A percentile compares a stretch with the other conserved stretches of the same genome.
phyloP scores from a whole-genome alignment of 306 rosid species.

The Quercus rubra region DNA sequence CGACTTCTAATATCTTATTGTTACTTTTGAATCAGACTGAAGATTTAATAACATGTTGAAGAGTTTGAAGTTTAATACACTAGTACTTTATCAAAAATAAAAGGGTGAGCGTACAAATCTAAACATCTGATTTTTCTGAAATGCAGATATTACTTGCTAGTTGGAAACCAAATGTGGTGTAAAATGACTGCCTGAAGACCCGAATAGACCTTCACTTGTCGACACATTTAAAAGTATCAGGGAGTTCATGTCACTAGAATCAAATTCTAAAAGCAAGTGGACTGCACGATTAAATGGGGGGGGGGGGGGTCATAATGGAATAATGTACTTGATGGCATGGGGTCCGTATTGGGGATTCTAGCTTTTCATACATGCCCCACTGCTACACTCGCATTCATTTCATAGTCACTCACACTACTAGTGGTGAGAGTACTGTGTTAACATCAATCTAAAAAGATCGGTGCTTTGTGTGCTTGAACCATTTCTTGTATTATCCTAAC shows the following conservation, averaged over 20 bases:
- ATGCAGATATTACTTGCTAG: background rate
- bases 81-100: background rate
- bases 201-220: constrained; percentile 29
- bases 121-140: background rate
- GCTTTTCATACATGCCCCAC: constrained; percentile 47
- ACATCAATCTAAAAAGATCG: constrained; percentile 8
- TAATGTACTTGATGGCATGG: constrained; percentile 27
- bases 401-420: constrained; percentile 2
- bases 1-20: constrained; percentile 20
- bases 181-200: constrained; percentile 32
- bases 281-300: constrained; percentile 22
- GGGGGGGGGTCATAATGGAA: constrained; percentile 23
- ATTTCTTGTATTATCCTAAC: constrained; percentile 1
- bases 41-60: background rate
- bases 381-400: background rate
- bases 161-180: constrained; percentile 37
- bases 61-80: background rate
- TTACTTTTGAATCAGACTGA: constrained; percentile 16
- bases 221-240: constrained; percentile 10
- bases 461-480: constrained; percentile 7
- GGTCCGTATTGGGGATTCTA: background rate
- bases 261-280: constrained; percentile 38
- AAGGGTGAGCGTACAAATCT: background rate
- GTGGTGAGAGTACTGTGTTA: constrained; percentile 21
- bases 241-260: constrained; percentile 21